These are phyloP conservation scores for Dothideomycetes sp. DNA, from an alignment of 2,329 filamentous ascomycete genomes.

Conservation along the genomic window DNA sequence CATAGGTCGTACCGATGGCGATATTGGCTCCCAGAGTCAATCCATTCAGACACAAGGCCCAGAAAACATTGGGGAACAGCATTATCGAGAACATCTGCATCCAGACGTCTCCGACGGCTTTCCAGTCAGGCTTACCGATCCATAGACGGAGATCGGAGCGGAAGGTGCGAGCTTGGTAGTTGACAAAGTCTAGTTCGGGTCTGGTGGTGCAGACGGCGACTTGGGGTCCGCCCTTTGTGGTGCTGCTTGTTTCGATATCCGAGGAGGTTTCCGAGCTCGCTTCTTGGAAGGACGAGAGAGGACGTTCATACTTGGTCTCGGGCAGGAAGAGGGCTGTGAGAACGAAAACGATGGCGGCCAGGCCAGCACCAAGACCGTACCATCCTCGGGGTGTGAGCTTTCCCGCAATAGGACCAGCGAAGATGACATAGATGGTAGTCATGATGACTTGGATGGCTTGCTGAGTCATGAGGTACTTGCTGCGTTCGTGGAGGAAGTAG, in stretches of 20 bases:
- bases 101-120: constrained; percentile 23
- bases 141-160: constrained; percentile 33
- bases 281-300: constrained; percentile 31
- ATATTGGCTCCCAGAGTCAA: constrained; percentile 34
- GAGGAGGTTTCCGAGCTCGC: constrained; percentile 5
- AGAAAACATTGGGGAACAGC: constrained; percentile 35
- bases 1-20: constrained; percentile 36
- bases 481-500: constrained; percentile 19
- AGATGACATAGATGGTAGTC: constrained; percentile 31
- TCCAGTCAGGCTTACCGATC: constrained; percentile 33
- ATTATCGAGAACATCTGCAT: constrained; percentile 20
- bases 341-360: constrained; percentile 28
- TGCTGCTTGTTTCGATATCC: constrained; percentile 3
- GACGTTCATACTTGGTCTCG: constrained; percentile 35
- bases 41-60: constrained; percentile 33
- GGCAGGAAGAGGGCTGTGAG: constrained; percentile 33
- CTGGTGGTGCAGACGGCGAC: constrained; percentile 16
- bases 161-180: constrained; percentile 30
- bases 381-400: constrained; percentile 35
- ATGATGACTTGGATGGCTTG: constrained; percentile 33
- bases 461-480: constrained; percentile 34
- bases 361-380: constrained; percentile 34
- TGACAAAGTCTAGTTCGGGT: constrained; percentile 28
- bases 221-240: neutral
- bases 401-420: constrained; percentile 35